These are phyloP conservation scores for Xylaria sp. DNA, from an alignment of 2,329 filamentous ascomycete genomes.

Conservation along the genomic window DNA sequence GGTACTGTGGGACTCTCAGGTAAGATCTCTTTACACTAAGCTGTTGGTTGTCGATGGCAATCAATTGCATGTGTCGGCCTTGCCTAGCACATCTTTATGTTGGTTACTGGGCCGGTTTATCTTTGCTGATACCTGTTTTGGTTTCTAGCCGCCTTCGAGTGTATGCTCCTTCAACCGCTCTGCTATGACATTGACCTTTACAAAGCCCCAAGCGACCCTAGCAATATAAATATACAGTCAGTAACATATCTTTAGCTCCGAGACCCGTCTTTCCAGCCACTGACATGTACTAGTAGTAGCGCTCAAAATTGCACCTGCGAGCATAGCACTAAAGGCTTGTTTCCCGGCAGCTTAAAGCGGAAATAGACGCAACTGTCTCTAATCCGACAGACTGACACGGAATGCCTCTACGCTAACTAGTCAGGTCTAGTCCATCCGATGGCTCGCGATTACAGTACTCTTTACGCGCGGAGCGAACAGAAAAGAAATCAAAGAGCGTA, in stretches of 20 bases:
- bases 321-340: conserved; percentile 4
- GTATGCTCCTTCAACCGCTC: not conserved
- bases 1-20: not conserved
- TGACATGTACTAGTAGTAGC: not conserved
- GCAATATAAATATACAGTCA: not conserved
- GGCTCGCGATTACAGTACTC: not conserved
- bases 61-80: conserved; percentile 11
- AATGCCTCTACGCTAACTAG: not conserved
- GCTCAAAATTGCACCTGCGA: not conserved
- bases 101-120: not conserved
- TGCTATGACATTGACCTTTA: conserved; percentile 16
- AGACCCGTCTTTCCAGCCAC: not conserved
- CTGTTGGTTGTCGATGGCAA: conserved; percentile 8
- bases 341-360: conserved; percentile 22
- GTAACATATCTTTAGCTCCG: not conserved
- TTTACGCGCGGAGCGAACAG: not conserved
- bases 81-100: not conserved
- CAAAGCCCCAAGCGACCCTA: not conserved
- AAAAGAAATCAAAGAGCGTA: too few species aligned
- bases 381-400: not conserved
- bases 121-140: conserved; percentile 6
- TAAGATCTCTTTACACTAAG: not conserved
- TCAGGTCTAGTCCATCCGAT: not conserved
- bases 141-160: not conserved
- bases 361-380: conserved; percentile 15